These are phyloP conservation scores for Coemansia sp. DNA, from an alignment of 192 early-diverging fungal species.

Conservation along the genomic window DNA sequence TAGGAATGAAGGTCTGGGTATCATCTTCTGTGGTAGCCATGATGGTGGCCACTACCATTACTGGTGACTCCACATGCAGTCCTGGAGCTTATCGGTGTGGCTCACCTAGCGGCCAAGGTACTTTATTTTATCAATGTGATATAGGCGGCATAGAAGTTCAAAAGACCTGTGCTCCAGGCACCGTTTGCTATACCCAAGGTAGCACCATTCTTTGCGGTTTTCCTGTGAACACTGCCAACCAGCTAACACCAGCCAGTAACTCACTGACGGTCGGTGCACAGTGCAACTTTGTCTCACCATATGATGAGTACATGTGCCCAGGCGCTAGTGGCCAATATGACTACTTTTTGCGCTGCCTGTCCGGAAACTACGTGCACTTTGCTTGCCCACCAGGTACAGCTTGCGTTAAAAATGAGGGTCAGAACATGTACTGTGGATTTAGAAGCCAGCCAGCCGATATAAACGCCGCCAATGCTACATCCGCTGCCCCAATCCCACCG, in stretches of 20 bases:
- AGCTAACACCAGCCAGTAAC: constrained; percentile 22
- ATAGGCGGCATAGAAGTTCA: constrained; percentile 30
- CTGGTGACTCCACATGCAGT: constrained; percentile 22
- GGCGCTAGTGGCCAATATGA: constrained; percentile 35
- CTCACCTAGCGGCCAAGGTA: constrained; percentile 31
- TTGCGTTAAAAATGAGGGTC: constrained; percentile 42
- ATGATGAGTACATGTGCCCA: constrained; percentile 53
- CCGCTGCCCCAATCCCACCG: background rate
- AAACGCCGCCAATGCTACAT: background rate
- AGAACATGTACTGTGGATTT: constrained; percentile 47
- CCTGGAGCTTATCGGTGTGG: constrained; percentile 46
- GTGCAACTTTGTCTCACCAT: constrained; percentile 33
- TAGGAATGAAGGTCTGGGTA: constrained; percentile 4
- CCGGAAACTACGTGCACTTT: constrained; percentile 45
- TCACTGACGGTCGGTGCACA: constrained; percentile 27
- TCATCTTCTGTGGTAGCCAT: constrained; percentile 1
- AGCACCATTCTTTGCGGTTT: constrained; percentile 45
- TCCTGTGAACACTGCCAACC: constrained; percentile 27
- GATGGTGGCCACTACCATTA: constrained; percentile 2
- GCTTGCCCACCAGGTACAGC: constrained; percentile 47
- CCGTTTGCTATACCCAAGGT: constrained; percentile 49
- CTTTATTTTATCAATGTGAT: constrained; percentile 43
- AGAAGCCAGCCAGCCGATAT: background rate
- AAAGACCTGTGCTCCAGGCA: constrained; percentile 48
- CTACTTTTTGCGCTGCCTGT: constrained; percentile 47